Evolutionary conservation across 1,139 yeast genomes (phyloP), one percentile per base, ranked within the genome.

Genomic region (Diutina sp.): DNA sequence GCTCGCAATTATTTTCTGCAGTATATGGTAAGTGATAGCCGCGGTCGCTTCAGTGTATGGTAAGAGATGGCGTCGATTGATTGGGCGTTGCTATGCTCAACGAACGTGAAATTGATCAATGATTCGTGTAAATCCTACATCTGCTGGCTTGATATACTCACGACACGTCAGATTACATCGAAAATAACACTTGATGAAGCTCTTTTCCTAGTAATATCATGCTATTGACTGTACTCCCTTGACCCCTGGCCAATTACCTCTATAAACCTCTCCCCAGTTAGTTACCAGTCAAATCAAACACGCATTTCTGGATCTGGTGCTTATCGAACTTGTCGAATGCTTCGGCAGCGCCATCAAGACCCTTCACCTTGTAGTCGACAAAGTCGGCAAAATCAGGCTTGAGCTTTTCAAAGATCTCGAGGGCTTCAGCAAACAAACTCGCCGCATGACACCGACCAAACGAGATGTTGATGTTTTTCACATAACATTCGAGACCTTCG

Each of bases 371-470:
- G 51, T 68, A 67, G 60, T 82, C 87, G 52, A 83, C 74, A 60
- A 83, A 80, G 25, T 68, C 72, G 11, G 65, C 70, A 60, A 83
- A 79, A 57, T 76, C 73, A 29, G 64, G 66, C 57, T 80, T 77
- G 57, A 80, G 65, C 51, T 62, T 60, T 55, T 76, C 76, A 64
- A 83, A 81, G 0, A 80, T 69, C 51, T 71, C 72, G 52, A 83
- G 69, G 0, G 86, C 76, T 57, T 82, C 85, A 3, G 72, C 74
- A 63, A 80, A 82, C 55, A 82, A 70, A 1, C 85, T 72, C 73
- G 84, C 76, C 1, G 82, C 82, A 57, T 84, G 87, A 64, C 87
- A 83, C 62, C 88, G 68, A 2, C 88, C 88, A 67, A 83, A 83
- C 51, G 84, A 82, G 53, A 83, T 64, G 21, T 81, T 79, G 57